These are phyloP conservation scores for Amanita exitialis DNA, from an alignment of 768 basidiomycete genomes.

Conservation along the genomic window DNA sequence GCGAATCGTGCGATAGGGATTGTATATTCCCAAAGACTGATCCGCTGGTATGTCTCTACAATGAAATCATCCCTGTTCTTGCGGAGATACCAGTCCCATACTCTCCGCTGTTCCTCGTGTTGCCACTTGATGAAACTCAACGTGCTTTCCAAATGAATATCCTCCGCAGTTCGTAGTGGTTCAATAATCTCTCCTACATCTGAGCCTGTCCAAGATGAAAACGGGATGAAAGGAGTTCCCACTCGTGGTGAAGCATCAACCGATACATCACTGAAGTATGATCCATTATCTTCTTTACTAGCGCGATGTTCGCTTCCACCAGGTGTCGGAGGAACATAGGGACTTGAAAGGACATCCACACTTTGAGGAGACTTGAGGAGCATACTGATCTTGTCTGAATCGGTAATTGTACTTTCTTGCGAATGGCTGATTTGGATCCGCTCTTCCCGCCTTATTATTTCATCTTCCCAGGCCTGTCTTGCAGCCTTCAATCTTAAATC, in stretches of 20 bases:
- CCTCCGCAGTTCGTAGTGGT: slow-evolving; percentile 47
- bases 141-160: slow-evolving; percentile 68
- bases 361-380: neutral
- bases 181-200: slow-evolving; percentile 30
- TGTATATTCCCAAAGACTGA: slow-evolving; percentile 70
- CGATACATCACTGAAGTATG: slow-evolving; percentile 20
- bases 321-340: slow-evolving; percentile 25
- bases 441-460: slow-evolving; percentile 71
- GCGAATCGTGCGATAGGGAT: slow-evolving; percentile 67
- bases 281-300: slow-evolving; percentile 17
- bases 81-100: slow-evolving; percentile 94
- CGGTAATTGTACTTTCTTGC: slow-evolving; percentile 33
- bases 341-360: slow-evolving; percentile 24
- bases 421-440: slow-evolving; percentile 31
- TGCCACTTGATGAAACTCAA: slow-evolving; percentile 64
- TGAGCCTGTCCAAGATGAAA: slow-evolving; percentile 6
- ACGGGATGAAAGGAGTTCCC: slow-evolving; percentile 4
- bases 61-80: slow-evolving; percentile 82
- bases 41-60: slow-evolving; percentile 88
- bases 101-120: slow-evolving; percentile 77
- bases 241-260: slow-evolving; percentile 11
- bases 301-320: slow-evolving; percentile 18
- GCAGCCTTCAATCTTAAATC: slow-evolving; percentile 66
- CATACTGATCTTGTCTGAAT: slow-evolving; percentile 7
- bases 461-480: slow-evolving; percentile 81